Percentiles rank a stretch among this genome's conserved stretches.
Conservation (phyloP, 1,284 basidiomycete genomes). For the Boletellus deceptivus region DNA sequence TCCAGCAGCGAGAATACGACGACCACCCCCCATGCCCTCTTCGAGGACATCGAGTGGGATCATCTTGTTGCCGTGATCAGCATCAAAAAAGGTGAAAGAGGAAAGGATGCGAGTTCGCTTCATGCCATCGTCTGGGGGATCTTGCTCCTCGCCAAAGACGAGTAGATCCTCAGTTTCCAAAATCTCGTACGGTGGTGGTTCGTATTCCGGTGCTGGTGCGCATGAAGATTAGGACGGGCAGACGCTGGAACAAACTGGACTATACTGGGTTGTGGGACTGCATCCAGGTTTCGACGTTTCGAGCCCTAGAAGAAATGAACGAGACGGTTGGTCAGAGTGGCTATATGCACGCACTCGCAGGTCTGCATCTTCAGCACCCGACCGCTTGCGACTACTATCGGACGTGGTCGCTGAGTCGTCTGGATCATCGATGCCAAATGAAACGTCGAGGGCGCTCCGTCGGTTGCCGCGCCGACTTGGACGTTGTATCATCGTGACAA, state of each 20-base stretch:
- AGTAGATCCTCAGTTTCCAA: slow-evolving; percentile 31
- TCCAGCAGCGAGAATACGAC: slow-evolving; percentile 38
- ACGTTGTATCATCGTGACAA: slow-evolving; percentile 2
- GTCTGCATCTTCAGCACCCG: slow-evolving; percentile 14
- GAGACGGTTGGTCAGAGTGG: background rate
- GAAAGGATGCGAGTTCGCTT: slow-evolving; percentile 40
- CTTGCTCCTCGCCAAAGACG: slow-evolving; percentile 35
- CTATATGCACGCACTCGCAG: slow-evolving; percentile 16
- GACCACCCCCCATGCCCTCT: slow-evolving; percentile 13
- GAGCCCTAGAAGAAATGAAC: slow-evolving; percentile 10
- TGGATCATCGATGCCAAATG: slow-evolving; percentile 23
- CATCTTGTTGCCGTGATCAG: slow-evolving; percentile 22
- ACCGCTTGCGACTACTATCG: slow-evolving; percentile 29
- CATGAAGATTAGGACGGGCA: background rate
- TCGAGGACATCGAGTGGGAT: slow-evolving; percentile 32
- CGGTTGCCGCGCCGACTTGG: slow-evolving; percentile 29
- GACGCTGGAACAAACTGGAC: background rate
- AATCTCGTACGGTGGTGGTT: slow-evolving; percentile 30
- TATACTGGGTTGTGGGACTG: slow-evolving; percentile 15
- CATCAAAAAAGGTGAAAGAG: slow-evolving; percentile 43
- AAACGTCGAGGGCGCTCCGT: slow-evolving; percentile 36
- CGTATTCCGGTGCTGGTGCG: slow-evolving; percentile 24
- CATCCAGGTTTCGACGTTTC: slow-evolving; percentile 32
- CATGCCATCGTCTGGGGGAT: slow-evolving; percentile 20
- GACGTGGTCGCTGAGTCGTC: slow-evolving; percentile 29